phyloP scores from a whole-genome alignment of 495 filamentous ascomycete genomes.

The Aspergillus nanangensis region DNA sequence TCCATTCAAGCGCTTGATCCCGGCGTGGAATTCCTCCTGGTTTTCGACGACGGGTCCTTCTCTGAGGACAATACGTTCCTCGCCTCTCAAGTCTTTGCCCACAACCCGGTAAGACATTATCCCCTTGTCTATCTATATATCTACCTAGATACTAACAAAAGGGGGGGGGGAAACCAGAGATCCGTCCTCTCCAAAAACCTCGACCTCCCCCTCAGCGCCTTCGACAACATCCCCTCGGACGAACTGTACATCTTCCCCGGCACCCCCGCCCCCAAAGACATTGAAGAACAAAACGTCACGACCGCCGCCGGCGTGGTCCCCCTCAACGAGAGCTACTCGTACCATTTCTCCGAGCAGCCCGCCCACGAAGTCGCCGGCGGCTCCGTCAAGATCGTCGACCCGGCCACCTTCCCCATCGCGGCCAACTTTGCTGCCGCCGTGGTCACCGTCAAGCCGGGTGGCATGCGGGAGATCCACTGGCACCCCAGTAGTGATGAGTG shows the following conservation, averaged over 20 bases:
- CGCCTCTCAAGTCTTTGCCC: conserved; percentile 58
- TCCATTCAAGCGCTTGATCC: conserved; percentile 61
- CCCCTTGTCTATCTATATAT: background rate
- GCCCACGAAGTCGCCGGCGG: conserved; percentile 57
- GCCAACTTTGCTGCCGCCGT: conserved; percentile 57
- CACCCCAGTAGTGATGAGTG: conserved; percentile 72
- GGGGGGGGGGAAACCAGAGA: conserved; percentile 19
- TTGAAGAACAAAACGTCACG: conserved; percentile 57
- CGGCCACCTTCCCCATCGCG: conserved; percentile 57
- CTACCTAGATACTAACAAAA: background rate
- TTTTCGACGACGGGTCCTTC: conserved; percentile 68
- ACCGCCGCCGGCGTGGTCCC: conserved; percentile 54
- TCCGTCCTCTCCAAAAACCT: conserved; percentile 63
- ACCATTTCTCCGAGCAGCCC: conserved; percentile 62
- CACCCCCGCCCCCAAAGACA: conserved; percentile 55
- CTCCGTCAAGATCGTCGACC: conserved; percentile 64
- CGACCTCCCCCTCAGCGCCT: conserved; percentile 46
- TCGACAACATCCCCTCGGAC: conserved; percentile 53
- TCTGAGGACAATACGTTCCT: conserved; percentile 67
- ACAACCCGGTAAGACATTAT: conserved; percentile 37
- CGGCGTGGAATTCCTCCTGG: conserved; percentile 64
- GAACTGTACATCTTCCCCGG: conserved; percentile 70
- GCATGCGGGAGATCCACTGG: conserved; percentile 79
- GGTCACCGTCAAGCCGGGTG: conserved; percentile 64
- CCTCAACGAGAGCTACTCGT: conserved; percentile 51